phyloP scores from a whole-genome alignment of 805 yeast genomes.

The Saturnispora diversa region DNA sequence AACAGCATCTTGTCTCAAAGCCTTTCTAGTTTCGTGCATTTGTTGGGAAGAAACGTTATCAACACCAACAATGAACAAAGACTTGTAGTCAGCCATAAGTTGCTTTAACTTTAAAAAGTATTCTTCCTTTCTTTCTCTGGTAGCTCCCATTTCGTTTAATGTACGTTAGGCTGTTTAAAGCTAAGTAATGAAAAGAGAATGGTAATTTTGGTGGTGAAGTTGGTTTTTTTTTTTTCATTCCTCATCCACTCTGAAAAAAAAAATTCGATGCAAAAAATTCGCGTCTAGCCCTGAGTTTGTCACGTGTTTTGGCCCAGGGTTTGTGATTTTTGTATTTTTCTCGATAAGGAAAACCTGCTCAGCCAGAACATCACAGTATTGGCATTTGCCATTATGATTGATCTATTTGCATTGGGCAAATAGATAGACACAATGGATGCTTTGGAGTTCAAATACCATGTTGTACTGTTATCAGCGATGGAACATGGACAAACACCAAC shows the following conservation, averaged over 20 bases:
- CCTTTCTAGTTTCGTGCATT: slow-evolving; percentile 99
- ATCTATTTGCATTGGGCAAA: neutral
- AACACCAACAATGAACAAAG: slow-evolving; percentile 97
- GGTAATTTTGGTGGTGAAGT: neutral
- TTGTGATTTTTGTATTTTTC: neutral
- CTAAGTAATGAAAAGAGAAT: slow-evolving; percentile 20
- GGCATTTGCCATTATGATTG: neutral
- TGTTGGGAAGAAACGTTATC: slow-evolving; percentile 99
- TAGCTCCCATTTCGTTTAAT: slow-evolving; percentile 98
- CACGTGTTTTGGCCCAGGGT: slow-evolving; percentile 8
- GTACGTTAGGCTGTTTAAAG: slow-evolving; percentile 89
- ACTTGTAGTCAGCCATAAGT: slow-evolving; percentile 93
- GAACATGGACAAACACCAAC: too few species aligned
- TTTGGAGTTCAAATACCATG: neutral
- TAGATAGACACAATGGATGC: neutral
- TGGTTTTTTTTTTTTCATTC: neutral
- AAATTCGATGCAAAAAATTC: neutral
- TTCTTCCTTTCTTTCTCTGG: slow-evolving; percentile 94
- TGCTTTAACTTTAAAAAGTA: slow-evolving; percentile 94
- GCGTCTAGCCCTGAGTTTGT: neutral
- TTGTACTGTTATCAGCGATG: too few species aligned
- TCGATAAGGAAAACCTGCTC: neutral
- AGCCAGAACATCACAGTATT: too few species aligned
- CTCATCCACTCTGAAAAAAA: neutral
- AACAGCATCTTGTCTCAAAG: slow-evolving; percentile 90